Percentiles rank a stretch among this genome's conserved stretches.
These are phyloP conservation scores for Didymella keratinophila DNA, from an alignment of 2,329 filamentous ascomycete genomes.

Conservation along the genomic window DNA sequence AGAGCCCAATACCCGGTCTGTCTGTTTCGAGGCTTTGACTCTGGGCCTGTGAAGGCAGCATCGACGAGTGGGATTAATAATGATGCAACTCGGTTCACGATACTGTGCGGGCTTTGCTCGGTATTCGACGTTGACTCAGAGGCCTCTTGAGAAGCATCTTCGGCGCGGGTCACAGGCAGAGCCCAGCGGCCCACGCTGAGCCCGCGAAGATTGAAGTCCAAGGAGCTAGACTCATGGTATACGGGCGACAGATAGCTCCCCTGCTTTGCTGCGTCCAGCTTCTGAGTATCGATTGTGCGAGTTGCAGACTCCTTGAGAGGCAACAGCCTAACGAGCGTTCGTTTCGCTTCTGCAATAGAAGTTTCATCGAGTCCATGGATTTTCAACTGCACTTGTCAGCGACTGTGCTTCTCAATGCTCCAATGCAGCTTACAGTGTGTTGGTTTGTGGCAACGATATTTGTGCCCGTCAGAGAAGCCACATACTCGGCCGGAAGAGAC, in stretches of 20 bases:
- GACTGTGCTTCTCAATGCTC: background rate
- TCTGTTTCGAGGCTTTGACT: constrained; percentile 8
- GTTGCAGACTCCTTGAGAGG: constrained; percentile 26
- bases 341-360: constrained; percentile 39
- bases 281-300: constrained; percentile 32
- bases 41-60: constrained; percentile 2
- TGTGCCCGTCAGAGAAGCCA: constrained; percentile 36
- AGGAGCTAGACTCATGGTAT: constrained; percentile 26
- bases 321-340: constrained; percentile 39
- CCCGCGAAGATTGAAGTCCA: constrained; percentile 35
- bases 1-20: constrained; percentile 26
- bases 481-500: constrained; percentile 11
- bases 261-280: constrained; percentile 22
- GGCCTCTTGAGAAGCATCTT: background rate
- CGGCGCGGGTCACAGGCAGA: constrained; percentile 22
- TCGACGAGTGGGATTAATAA: constrained; percentile 9
- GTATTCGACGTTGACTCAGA: background rate
- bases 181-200: constrained; percentile 39
- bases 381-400: constrained; percentile 32
- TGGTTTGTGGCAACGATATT: constrained; percentile 22
- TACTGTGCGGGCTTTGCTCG: constrained; percentile 5
- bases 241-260: constrained; percentile 30
- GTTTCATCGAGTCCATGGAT: constrained; percentile 39
- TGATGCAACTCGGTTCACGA: constrained; percentile 10
- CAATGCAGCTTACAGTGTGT: constrained; percentile 27